These are phyloP conservation scores for Pseudozyma flocculosa DNA, from an alignment of 1,284 basidiomycete species.

Conservation along the genomic window DNA sequence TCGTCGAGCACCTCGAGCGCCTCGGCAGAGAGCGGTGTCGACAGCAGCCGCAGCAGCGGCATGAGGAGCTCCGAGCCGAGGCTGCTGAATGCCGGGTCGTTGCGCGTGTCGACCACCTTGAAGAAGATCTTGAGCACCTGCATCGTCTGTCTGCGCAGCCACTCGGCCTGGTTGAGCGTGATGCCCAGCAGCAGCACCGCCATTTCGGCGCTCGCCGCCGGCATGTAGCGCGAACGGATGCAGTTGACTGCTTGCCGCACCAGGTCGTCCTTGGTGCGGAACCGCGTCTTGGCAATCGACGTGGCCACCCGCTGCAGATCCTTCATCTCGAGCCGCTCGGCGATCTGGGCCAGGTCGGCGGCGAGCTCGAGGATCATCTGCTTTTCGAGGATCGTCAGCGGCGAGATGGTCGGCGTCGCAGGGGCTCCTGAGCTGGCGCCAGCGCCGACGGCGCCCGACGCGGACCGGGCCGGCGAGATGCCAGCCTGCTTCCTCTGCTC, in stretches of 20 bases:
- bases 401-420: conserved; percentile 19
- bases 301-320: conserved; percentile 82
- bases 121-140: conserved; percentile 85
- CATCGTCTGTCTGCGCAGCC: conserved; percentile 80
- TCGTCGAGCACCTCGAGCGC: conserved; percentile 90
- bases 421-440: neutral
- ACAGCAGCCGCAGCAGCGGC: conserved; percentile 81
- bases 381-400: conserved; percentile 65
- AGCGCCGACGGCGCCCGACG: conserved; percentile 1
- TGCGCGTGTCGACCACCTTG: conserved; percentile 77
- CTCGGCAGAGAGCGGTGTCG: conserved; percentile 77
- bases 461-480: neutral
- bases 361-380: conserved; percentile 71
- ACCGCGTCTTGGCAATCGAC: conserved; percentile 82
- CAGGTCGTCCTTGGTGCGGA: conserved; percentile 90
- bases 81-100: conserved; percentile 66
- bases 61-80: conserved; percentile 83
- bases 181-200: conserved; percentile 80
- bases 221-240: conserved; percentile 77
- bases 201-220: conserved; percentile 68
- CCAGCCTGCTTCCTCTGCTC: conserved; percentile 3
- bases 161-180: conserved; percentile 78
- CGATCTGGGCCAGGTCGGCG: conserved; percentile 71
- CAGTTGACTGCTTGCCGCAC: conserved; percentile 82
- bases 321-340: conserved; percentile 70